A percentile compares a stretch with the other conserved stretches of the same genome.
Evolutionary conservation across 108 stramenopile genomes (phyloP).

Genomic region (Skeletonema grethae): DNA sequence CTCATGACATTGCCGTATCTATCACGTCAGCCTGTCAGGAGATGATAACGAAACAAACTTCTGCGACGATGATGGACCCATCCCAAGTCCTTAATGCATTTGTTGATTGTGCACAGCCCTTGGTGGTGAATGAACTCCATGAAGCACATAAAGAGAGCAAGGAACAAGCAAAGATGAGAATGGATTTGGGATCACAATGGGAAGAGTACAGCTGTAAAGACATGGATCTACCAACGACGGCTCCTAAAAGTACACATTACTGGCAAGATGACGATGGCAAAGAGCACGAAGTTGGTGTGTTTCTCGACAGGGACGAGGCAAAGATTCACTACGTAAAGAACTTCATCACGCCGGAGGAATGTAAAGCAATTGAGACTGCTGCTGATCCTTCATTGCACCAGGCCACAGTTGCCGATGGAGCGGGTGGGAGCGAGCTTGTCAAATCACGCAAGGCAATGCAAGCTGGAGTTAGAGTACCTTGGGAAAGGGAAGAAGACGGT

Average conservation of each 20-base stretch:
- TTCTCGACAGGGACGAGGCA: slow-evolving; percentile 62
- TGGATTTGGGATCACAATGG: slow-evolving; percentile 45
- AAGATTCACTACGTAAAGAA: slow-evolving; percentile 77
- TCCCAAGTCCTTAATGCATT: slow-evolving; percentile 31
- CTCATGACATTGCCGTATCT: neutral
- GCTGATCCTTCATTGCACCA: slow-evolving; percentile 62
- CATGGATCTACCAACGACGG: slow-evolving; percentile 48
- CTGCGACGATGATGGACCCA: slow-evolving; percentile 6
- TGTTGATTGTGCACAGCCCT: slow-evolving; percentile 28
- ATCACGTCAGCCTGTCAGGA: slow-evolving; percentile 32
- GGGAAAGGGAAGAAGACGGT: slow-evolving; percentile 71
- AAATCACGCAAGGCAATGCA: slow-evolving; percentile 82
- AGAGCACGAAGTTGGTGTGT: slow-evolving; percentile 42
- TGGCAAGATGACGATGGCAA: slow-evolving; percentile 38
- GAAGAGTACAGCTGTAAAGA: slow-evolving; percentile 86
- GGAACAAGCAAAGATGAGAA: slow-evolving; percentile 53
- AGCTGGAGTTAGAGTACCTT: slow-evolving; percentile 77
- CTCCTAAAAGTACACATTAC: slow-evolving; percentile 34
- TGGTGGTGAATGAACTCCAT: slow-evolving; percentile 43
- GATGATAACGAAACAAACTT: slow-evolving; percentile 11
- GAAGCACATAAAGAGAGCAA: slow-evolving; percentile 58
- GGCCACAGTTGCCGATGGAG: slow-evolving; percentile 87
- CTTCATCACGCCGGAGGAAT: slow-evolving; percentile 86
- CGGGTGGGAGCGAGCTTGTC: slow-evolving; percentile 63
- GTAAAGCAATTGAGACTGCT: slow-evolving; percentile 65